Evolutionary conservation across 2,329 filamentous ascomycete species (phyloP).

Genomic region (Zalaria sp.): DNA sequence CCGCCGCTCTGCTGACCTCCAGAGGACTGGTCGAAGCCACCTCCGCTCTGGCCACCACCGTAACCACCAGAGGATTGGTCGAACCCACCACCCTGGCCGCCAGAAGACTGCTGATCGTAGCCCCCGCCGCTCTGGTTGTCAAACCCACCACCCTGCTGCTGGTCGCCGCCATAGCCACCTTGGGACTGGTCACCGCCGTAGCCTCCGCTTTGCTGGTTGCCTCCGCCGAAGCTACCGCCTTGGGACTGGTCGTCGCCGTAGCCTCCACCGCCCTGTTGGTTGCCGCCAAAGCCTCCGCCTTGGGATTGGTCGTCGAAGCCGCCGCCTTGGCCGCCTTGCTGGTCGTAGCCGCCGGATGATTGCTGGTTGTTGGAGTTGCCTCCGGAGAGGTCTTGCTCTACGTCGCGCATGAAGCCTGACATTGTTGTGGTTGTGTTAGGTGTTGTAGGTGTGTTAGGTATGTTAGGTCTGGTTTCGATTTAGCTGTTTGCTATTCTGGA

Average conservation of each 20-base stretch:
- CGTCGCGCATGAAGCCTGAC: constrained; percentile 3
- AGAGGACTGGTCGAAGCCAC: neutral
- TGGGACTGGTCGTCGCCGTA: constrained; percentile 2
- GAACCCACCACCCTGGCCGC: neutral
- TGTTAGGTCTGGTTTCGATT: too few relatives aligned
- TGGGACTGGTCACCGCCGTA: neutral
- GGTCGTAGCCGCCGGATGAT: constrained; percentile 1
- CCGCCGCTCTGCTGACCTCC: neutral
- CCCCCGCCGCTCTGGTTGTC: neutral
- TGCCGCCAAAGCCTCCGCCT: constrained; percentile 1
- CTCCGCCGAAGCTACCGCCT: neutral
- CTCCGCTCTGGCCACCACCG: constrained; percentile 1
- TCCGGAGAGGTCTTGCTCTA: constrained; percentile 2
- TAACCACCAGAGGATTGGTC: neutral
- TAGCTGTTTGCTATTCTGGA: too few relatives aligned
- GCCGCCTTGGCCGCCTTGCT: constrained; percentile 1
- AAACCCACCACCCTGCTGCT: constrained; percentile 2
- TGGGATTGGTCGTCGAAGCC: neutral
- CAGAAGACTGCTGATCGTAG: neutral
- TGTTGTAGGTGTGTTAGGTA: neutral
- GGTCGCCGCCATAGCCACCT: neutral
- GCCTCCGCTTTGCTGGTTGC: too few relatives aligned
- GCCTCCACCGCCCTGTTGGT: neutral
- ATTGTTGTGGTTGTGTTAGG: constrained; percentile 1
- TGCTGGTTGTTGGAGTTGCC: constrained; percentile 3